Conservation (phyloP, 2,329 filamentous ascomycete species). For the Fusarium subglutinans region DNA sequence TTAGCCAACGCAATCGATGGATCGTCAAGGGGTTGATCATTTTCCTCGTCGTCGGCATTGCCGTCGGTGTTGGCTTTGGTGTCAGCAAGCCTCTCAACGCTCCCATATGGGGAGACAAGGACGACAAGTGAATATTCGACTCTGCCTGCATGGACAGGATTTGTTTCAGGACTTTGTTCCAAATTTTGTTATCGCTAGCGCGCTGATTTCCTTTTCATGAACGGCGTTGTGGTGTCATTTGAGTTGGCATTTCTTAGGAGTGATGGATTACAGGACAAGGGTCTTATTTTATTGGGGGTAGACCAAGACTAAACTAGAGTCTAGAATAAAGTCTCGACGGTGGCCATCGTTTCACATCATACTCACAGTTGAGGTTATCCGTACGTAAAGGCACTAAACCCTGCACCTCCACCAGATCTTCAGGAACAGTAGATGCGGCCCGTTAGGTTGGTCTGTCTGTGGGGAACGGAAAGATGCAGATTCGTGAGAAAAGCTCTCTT, state of each 20-base stretch:
- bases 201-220: conserved; percentile 38
- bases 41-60: conserved; percentile 62
- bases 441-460: conserved; percentile 8
- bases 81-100: conserved; percentile 69
- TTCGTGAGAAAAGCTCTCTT: conserved; percentile 19
- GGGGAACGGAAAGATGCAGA: conserved; percentile 28
- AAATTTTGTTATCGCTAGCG: conserved; percentile 31
- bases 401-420: conserved; percentile 25
- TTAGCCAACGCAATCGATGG: conserved; percentile 66
- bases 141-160: background rate
- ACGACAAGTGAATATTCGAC: conserved; percentile 20
- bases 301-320: conserved; percentile 13
- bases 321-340: conserved; percentile 27
- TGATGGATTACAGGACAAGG: conserved; percentile 41
- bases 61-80: conserved; percentile 66
- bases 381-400: background rate
- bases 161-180: conserved; percentile 18
- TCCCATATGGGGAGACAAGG: conserved; percentile 62
- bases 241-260: conserved; percentile 31
- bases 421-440: conserved; percentile 33
- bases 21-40: conserved; percentile 55
- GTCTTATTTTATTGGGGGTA: conserved; percentile 9
- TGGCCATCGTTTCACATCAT: background rate
- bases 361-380: background rate
- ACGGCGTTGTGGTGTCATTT: conserved; percentile 43